phyloP scores from a whole-genome alignment of 768 basidiomycete species.

The Russula brevipes region DNA sequence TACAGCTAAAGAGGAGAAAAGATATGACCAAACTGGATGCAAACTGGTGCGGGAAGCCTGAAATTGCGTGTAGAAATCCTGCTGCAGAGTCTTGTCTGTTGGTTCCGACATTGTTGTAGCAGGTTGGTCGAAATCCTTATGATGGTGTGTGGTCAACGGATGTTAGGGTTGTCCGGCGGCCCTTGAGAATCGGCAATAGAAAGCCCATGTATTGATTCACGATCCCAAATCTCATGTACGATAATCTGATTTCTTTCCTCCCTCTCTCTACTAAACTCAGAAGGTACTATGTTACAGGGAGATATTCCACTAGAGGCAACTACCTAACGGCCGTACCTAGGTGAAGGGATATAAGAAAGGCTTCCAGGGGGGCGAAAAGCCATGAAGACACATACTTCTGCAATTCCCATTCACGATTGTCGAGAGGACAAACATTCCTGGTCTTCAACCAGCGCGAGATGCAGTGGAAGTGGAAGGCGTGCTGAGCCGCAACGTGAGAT shows the following conservation, averaged over 20 bases:
- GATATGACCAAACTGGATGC: conserved; percentile 26
- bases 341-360: neutral
- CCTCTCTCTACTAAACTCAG: neutral
- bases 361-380: neutral
- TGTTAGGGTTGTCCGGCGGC: neutral
- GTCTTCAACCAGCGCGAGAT: conserved; percentile 99
- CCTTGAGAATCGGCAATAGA: too few relatives aligned
- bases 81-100: conserved; percentile 42
- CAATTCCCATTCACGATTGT: conserved; percentile 95
- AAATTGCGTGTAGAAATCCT: conserved; percentile 47
- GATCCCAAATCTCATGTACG: neutral
- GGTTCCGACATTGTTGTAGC: conserved; percentile 29
- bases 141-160: neutral
- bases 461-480: conserved; percentile 99
- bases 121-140: neutral
- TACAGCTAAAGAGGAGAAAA: neutral
- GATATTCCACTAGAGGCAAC: neutral
- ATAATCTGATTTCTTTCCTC: neutral
- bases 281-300: conserved; percentile 14
- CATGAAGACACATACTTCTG: conserved; percentile 67
- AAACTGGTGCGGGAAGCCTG: conserved; percentile 48
- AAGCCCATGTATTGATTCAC: neutral
- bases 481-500: conserved; percentile 42
- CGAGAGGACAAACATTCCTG: conserved; percentile 88
- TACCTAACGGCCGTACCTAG: conserved; percentile 41